Percentiles rank a stretch among this genome's conserved stretches.
These are phyloP conservation scores for Ogataea pilisensis DNA, from an alignment of 805 yeast genomes.

Conservation along the genomic window DNA sequence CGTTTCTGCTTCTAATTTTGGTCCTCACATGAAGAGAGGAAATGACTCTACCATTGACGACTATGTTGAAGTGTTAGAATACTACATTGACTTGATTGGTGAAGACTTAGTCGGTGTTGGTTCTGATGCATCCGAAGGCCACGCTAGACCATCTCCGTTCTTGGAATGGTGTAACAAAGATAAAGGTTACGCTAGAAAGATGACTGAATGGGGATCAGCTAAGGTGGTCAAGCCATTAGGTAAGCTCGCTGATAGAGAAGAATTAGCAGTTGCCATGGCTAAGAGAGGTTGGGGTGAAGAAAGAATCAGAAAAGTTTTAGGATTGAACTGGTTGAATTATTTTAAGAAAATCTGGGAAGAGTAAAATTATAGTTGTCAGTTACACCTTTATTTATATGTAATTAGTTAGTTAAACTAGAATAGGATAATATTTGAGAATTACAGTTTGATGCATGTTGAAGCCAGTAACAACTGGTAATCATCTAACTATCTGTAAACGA, in stretches of 20 bases:
- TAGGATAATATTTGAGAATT: too few relatives aligned
- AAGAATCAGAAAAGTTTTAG: constrained; percentile 17
- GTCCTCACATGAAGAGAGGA: constrained; percentile 19
- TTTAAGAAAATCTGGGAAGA: constrained; percentile 16
- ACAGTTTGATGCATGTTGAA: too few relatives aligned
- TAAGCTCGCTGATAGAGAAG: constrained; percentile 18
- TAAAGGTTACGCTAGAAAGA: constrained; percentile 18
- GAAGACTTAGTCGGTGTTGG: constrained; percentile 50
- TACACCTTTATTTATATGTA: too few relatives aligned
- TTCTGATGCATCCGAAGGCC: constrained; percentile 35
- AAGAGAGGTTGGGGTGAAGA: constrained; percentile 18
- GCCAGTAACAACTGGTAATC: too few relatives aligned
- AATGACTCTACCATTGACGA: constrained; percentile 37
- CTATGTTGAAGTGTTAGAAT: constrained; percentile 40
- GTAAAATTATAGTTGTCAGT: neutral
- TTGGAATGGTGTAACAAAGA: constrained; percentile 19
- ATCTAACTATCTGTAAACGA: too few relatives aligned
- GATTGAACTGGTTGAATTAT: constrained; percentile 17
- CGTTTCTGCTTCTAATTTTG: constrained; percentile 19
- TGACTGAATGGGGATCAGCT: constrained; percentile 21
- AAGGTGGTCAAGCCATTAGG: constrained; percentile 19
- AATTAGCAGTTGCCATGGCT: constrained; percentile 19
- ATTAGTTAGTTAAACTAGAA: too few relatives aligned
- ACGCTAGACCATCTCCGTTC: constrained; percentile 19
- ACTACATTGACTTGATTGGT: constrained; percentile 39